phyloP scores from a whole-genome alignment of 805 yeast species.

The Lipomyces chichibuensis region DNA sequence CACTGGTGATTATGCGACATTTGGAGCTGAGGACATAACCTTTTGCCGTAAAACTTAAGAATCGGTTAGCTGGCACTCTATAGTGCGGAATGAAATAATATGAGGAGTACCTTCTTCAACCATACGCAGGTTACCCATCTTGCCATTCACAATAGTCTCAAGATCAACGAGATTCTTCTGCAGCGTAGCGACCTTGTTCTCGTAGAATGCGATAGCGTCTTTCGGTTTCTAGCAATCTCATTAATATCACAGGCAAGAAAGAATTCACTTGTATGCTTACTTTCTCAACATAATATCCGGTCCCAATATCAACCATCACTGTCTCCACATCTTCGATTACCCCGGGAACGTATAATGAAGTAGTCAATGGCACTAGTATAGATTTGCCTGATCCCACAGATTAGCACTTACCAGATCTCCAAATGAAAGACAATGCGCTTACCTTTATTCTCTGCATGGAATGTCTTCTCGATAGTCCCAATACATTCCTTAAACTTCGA shows the following conservation, averaged over 20 bases:
- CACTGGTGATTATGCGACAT: constrained; percentile 16
- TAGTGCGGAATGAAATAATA: neutral
- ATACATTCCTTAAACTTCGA: constrained; percentile 80
- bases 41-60: constrained; percentile 29
- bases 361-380: constrained; percentile 82
- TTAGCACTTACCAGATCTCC: neutral
- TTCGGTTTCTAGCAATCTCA: constrained; percentile 45
- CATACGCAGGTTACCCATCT: constrained; percentile 63
- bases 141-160: constrained; percentile 73
- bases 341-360: constrained; percentile 90
- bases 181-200: constrained; percentile 71
- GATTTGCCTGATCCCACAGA: constrained; percentile 46
- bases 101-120: constrained; percentile 51
- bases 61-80: neutral
- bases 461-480: constrained; percentile 62
- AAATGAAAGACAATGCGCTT: neutral
- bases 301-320: constrained; percentile 91
- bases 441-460: constrained; percentile 48
- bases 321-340: constrained; percentile 62
- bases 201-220: constrained; percentile 73
- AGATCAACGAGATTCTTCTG: constrained; percentile 73
- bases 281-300: constrained; percentile 93
- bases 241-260: neutral
- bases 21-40: constrained; percentile 30
- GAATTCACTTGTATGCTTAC: constrained; percentile 23